Evolutionary conservation across 2,329 filamentous ascomycete genomes (phyloP), one percentile per base, ranked within the genome.

Genomic region (Ambrosiella xylebori): DNA sequence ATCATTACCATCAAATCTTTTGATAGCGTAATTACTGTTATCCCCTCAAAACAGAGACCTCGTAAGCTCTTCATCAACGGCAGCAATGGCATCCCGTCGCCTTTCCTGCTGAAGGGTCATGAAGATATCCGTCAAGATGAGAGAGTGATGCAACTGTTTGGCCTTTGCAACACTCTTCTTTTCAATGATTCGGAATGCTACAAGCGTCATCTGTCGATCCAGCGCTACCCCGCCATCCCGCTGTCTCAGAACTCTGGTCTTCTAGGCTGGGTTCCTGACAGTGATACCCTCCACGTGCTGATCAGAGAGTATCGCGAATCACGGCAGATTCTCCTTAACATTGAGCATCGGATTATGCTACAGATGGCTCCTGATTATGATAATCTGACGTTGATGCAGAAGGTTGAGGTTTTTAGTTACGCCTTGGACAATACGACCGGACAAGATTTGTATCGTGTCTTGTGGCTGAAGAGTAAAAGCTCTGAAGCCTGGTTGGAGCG

Each of bases 351-450:
- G 49, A 98, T 98, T 69, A 99, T 99, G 93, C 76, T 99, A 59
- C 94, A 99, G 70, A 98, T 98, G 93, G 93, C 93, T 27, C 94
- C 93, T 0, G 93, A 99, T 68, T 98, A 97, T 66, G 93, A 98
- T 68, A 96, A 95, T 66, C 81, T 99, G 52, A 97, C 94, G 0
- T 79, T 99, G 40, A 97, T 99, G 93, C 94, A 99, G 68, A 99
- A 98, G 73, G 94, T 98, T 0, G 94, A 99, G 70, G 93, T 99
- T 9, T 99, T 99, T 68, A 91, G 93, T 38, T 99, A 99, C 68
- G 94, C 93, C 3, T 82, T 99, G 61, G 94, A 99, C 72, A 99
- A 99, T 69, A 99, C 93, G 0, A 99, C 93, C 0, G 94, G 93
- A 1, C 95, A 99, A 69, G 93, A 99, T 72, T 76, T 99, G 35